Percentiles rank a stretch among this genome's conserved stretches.
Conservation (phyloP, 768 basidiomycete species). For the Agrocybe pediades region DNA sequence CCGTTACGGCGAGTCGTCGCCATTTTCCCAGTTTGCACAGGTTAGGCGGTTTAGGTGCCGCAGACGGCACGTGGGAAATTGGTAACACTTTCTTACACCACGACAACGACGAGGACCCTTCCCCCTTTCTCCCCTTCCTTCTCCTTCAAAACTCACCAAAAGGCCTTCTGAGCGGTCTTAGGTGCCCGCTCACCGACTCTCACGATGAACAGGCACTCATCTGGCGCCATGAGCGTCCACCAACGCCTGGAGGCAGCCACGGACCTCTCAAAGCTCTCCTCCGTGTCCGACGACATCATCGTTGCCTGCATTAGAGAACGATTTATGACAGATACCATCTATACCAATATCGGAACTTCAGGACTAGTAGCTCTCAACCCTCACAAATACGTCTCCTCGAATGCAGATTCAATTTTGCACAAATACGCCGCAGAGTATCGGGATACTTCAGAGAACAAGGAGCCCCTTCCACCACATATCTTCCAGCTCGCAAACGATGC, state of each 20-base stretch:
- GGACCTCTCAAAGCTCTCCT: slow-evolving; percentile 68
- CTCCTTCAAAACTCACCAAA: slow-evolving; percentile 8
- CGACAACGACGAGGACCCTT: slow-evolving; percentile 16
- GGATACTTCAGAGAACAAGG: slow-evolving; percentile 65
- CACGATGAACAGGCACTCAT: slow-evolving; percentile 35
- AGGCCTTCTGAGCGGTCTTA: slow-evolving; percentile 20
- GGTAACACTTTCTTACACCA: slow-evolving; percentile 14
- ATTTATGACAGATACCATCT: slow-evolving; percentile 82
- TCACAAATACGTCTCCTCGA: slow-evolving; percentile 84
- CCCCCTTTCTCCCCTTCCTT: slow-evolving; percentile 8
- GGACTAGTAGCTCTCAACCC: slow-evolving; percentile 89
- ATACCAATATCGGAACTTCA: slow-evolving; percentile 72
- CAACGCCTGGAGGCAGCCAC: slow-evolving; percentile 72
- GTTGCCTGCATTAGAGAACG: slow-evolving; percentile 85
- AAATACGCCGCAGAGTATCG: slow-evolving; percentile 88
- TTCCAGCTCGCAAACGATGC: slow-evolving; percentile 91
- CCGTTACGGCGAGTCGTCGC: background rate
- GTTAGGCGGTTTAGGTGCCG: slow-evolving; percentile 2
- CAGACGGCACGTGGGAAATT: slow-evolving; percentile 18
- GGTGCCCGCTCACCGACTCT: slow-evolving; percentile 20
- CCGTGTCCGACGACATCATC: slow-evolving; percentile 81
- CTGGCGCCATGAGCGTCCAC: slow-evolving; percentile 46
- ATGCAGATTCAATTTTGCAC: slow-evolving; percentile 81
- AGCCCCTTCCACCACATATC: slow-evolving; percentile 77
- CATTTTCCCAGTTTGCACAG: slow-evolving; percentile 11